A percentile compares a stretch with the other conserved stretches of the same genome.
phyloP scores from a whole-genome alignment of 2,329 filamentous ascomycete species.

The Hypoxylon sp. region DNA sequence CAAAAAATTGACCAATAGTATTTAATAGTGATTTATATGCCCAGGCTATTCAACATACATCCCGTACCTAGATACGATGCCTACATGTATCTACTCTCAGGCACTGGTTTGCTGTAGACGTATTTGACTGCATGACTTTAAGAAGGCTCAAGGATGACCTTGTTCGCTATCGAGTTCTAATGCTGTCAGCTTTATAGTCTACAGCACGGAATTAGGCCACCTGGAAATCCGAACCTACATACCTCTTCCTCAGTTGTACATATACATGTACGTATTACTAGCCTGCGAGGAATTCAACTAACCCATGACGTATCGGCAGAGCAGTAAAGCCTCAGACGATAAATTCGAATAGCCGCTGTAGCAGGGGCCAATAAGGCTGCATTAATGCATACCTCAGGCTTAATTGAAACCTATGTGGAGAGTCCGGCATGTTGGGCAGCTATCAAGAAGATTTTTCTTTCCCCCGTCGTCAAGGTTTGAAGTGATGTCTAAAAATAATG shows the following conservation, averaged over 20 bases:
- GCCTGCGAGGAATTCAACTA: not conserved
- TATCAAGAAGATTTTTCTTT: conserved; percentile 30
- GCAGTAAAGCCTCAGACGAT: conserved; percentile 33
- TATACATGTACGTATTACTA: not conserved
- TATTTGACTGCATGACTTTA: conserved; percentile 1
- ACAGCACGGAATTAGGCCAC: conserved; percentile 1
- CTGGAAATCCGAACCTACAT: conserved; percentile 6
- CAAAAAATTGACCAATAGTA: not conserved
- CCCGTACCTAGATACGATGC: not conserved
- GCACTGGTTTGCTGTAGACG: not conserved
- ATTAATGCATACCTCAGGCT: conserved; percentile 14
- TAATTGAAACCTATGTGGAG: conserved; percentile 20
- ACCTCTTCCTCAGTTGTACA: not conserved
- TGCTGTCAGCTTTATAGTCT: not conserved
- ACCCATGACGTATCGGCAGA: conserved; percentile 32
- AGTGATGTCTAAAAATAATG: not conserved
- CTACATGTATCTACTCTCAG: not conserved
- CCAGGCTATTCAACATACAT: not conserved
- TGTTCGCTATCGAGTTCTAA: not conserved
- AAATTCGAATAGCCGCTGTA: conserved; percentile 36
- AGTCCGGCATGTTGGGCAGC: conserved; percentile 40
- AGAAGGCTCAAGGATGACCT: not conserved
- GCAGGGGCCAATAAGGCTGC: conserved; percentile 34
- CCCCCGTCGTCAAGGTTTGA: conserved; percentile 23
- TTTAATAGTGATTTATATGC: not conserved